Percentiles rank a stretch among this genome's conserved stretches.
phyloP scores from a whole-genome alignment of 306 rosid species.

The Rubus parviflorus region DNA sequence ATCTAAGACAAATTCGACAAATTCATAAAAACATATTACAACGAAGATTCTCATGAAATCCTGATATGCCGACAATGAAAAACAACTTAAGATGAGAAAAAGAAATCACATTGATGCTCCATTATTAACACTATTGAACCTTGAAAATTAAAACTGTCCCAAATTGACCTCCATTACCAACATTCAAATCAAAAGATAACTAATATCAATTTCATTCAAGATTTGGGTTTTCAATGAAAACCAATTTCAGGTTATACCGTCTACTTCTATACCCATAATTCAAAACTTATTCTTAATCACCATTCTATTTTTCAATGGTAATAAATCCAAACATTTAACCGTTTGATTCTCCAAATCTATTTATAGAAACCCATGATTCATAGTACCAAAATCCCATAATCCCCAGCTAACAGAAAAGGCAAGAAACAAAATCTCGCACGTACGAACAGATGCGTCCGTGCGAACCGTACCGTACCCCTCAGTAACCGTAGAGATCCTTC shows the following conservation, averaged over 20 bases:
- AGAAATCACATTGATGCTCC: too few relatives aligned
- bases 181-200: neutral
- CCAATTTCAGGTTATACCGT: neutral
- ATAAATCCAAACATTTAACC: neutral
- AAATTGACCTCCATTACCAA: neutral
- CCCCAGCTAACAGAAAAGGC: neutral
- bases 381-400: neutral
- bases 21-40: too few relatives aligned
- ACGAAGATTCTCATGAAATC: neutral
- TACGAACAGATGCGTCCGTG: neutral
- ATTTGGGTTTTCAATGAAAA: neutral
- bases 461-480: constrained; percentile 12
- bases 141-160: too few relatives aligned
- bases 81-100: too few relatives aligned
- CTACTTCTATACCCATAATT: neutral
- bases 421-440: neutral
- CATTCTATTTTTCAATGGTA: neutral
- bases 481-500: neutral
- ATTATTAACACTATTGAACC: neutral
- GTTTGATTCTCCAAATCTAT: neutral
- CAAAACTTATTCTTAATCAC: neutral
- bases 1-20: too few relatives aligned
- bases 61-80: neutral
- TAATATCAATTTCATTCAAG: neutral
- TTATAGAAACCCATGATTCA: neutral